phyloP scores from a whole-genome alignment of 768 basidiomycete species.

The Hysterangium stoloniferum region DNA sequence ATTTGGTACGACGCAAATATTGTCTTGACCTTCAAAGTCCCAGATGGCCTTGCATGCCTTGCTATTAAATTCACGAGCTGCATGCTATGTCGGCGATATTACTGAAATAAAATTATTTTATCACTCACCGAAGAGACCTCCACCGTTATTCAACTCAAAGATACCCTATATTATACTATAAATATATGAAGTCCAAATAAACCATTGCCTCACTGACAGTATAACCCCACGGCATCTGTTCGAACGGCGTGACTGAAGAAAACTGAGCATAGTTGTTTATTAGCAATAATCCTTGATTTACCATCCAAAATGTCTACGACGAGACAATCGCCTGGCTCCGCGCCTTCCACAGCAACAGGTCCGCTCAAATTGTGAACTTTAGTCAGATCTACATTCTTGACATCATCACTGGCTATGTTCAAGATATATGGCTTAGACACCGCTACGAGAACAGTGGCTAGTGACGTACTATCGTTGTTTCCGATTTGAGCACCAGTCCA shows the following conservation, averaged over 20 bases:
- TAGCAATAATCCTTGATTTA: conserved; percentile 20
- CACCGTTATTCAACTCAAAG: conserved; percentile 66
- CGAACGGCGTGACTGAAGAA: conserved; percentile 51
- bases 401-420: conserved; percentile 53
- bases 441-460: background rate
- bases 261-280: background rate
- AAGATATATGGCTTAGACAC: too few species aligned
- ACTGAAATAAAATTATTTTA: background rate
- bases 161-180: conserved; percentile 43
- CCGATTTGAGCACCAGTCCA: conserved; percentile 79
- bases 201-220: conserved; percentile 34
- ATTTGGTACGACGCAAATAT: background rate
- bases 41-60: conserved; percentile 73
- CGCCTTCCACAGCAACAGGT: conserved; percentile 65
- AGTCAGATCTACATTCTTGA: conserved; percentile 55
- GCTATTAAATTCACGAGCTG: conserved; percentile 61
- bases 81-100: background rate
- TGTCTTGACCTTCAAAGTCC: conserved; percentile 54
- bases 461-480: conserved; percentile 56
- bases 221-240: conserved; percentile 78
- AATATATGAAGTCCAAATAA: background rate
- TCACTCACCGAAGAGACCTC: conserved; percentile 54
- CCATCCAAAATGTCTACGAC: conserved; percentile 77
- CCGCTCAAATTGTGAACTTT: conserved; percentile 72
- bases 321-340: conserved; percentile 72